phyloP scores from a whole-genome alignment of 441 rosid genomes.

The Populus trichocarpa region DNA sequence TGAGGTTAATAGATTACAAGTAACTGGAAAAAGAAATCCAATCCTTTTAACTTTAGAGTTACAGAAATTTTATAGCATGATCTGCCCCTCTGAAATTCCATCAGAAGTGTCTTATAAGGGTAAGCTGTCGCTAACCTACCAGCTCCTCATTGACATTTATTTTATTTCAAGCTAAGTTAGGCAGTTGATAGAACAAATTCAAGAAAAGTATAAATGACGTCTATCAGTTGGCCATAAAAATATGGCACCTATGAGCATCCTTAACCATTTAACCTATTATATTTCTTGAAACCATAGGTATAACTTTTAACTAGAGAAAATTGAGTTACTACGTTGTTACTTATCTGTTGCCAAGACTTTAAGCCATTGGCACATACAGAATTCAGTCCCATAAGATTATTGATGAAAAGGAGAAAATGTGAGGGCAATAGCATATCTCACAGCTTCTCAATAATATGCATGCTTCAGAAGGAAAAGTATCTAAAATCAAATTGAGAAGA shows the following conservation, averaged over 20 bases:
- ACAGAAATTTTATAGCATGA: not conserved
- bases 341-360: not conserved
- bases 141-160: not conserved
- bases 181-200: not conserved
- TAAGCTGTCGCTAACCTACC: not conserved
- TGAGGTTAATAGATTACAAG: not conserved
- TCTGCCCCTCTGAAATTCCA: not conserved
- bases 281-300: not conserved
- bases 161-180: not conserved
- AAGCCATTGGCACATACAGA: not conserved
- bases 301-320: not conserved
- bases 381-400: not conserved
- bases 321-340: not conserved
- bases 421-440: not conserved
- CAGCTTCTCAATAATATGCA: not conserved
- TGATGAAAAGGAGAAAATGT: not conserved
- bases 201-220: not conserved
- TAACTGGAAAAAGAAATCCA: not conserved
- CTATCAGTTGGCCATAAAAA: not conserved
- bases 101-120: not conserved
- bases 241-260: not conserved
- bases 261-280: not conserved
- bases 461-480: not conserved
- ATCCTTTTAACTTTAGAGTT: not conserved
- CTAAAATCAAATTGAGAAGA: not conserved